These are phyloP conservation scores for Maudiozyma saulgeensis DNA, from an alignment of 805 yeast genomes.

Conservation along the genomic window DNA sequence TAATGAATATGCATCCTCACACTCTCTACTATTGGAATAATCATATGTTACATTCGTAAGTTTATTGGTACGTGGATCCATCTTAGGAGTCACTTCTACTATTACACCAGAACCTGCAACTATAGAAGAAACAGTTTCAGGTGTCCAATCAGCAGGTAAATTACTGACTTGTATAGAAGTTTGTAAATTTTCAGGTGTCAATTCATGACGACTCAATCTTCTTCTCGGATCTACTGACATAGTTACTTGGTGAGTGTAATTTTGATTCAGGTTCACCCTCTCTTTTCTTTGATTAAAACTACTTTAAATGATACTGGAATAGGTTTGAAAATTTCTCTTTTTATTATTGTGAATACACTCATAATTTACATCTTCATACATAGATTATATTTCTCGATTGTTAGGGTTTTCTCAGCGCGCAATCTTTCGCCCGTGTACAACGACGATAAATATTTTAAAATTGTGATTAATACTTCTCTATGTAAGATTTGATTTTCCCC, in stretches of 20 bases:
- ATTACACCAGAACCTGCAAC: constrained; percentile 68
- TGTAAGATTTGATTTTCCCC: too few relatives aligned
- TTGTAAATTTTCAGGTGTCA: constrained; percentile 26
- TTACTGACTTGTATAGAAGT: constrained; percentile 29
- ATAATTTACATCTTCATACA: too few relatives aligned
- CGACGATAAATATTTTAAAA: too few relatives aligned
- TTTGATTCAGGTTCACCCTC: too few relatives aligned
- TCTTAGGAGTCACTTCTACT: constrained; percentile 41
- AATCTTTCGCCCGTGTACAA: too few relatives aligned
- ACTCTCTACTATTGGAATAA: constrained; percentile 18
- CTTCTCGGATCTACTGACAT: constrained; percentile 27
- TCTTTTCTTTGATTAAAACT: too few relatives aligned
- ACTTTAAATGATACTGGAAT: too few relatives aligned
- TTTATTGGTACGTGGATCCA: constrained; percentile 36
- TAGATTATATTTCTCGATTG: too few relatives aligned
- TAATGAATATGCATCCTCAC: constrained; percentile 21
- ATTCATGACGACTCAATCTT: constrained; percentile 24
- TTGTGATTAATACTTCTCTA: too few relatives aligned
- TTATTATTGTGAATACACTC: too few relatives aligned
- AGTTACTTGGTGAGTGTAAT: not conserved
- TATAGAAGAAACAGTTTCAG: constrained; percentile 48
- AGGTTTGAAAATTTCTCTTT: too few relatives aligned
- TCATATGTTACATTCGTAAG: constrained; percentile 31
- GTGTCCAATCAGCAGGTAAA: constrained; percentile 66
- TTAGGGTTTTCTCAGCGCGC: too few relatives aligned